Conservation (phyloP, 1,139 yeast species). For the Zygotorulaspora mrakii region DNA sequence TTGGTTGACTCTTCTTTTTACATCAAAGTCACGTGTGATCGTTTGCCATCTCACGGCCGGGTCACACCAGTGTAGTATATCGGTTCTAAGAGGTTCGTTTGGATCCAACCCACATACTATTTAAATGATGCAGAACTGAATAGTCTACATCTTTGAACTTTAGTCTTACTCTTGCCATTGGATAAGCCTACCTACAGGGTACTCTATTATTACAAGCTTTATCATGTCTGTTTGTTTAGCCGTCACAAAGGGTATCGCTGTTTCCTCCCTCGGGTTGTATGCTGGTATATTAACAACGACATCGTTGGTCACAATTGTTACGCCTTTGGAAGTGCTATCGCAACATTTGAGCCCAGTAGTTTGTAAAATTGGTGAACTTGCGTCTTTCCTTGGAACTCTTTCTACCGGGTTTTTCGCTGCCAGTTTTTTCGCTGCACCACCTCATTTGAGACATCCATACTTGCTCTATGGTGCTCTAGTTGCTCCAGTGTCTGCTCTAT, state of each 20-base stretch:
- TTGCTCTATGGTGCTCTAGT: constrained; percentile 35
- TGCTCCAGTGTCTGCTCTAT: constrained; percentile 31
- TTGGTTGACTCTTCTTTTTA: no score
- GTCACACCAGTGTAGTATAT: not conserved
- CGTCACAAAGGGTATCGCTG: constrained; percentile 51
- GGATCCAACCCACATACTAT: no score
- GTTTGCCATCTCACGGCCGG: not conserved
- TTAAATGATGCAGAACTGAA: no score
- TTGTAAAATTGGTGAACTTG: constrained; percentile 25
- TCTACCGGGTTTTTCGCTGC: constrained; percentile 34
- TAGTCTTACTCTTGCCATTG: no score
- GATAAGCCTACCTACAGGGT: no score
- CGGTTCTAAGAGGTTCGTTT: constrained; percentile 2
- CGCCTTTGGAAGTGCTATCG: constrained; percentile 29
- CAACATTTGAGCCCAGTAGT: constrained; percentile 27
- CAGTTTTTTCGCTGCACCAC: constrained; percentile 36
- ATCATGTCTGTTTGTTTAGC: constrained; percentile 33
- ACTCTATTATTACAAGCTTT: not conserved
- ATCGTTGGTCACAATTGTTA: constrained; percentile 46
- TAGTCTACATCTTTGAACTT: no score
- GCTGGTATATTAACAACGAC: constrained; percentile 91
- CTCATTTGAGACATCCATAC: constrained; percentile 36
- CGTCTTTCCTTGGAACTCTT: constrained; percentile 29
- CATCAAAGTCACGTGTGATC: not conserved
- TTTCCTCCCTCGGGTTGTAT: constrained; percentile 87